Base-by-base conservation (phyloP, 2,329 filamentous ascomycete species). In the Alternaria ventricosa region DNA sequence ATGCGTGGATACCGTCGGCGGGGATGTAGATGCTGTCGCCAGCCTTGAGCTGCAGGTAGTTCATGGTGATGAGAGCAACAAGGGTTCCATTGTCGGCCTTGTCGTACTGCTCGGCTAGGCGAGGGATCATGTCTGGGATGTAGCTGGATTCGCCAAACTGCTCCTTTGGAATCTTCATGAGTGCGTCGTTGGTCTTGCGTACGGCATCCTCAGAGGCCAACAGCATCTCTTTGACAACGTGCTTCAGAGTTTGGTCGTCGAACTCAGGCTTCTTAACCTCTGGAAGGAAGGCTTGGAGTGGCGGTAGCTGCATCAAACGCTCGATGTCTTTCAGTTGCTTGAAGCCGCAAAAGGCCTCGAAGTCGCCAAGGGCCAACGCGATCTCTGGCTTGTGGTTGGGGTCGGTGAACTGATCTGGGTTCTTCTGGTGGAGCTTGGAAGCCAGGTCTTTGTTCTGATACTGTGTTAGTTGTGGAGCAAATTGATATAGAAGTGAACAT, bases 361-460 rank as follows among this genome's bases (percentile, higher is more conserved):
- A 94, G 22, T 88, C 86, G 12, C 86, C 84, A 1, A 94, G 80
- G 0, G 91, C 91, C 1, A 94, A 82, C 1, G 91, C 91, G 57
- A 94, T 94, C 75, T 94, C 91, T 1, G 92, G 91, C 79, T 94
- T 94, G 82, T 94, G 91, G 76, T 94, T 94, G 3, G 86, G 81
- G 68, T 94, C 91, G 1, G 87, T 87, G 76, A 91, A 94, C 61
- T 88, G 86, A 3, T 87, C 79, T 0, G 91, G 90, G 57, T 92
- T 84, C 67, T 87, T 77, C 57, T 85, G 75, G 79, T 93, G 90
- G 3, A 93, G 84, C 70, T 88, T 84, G 9, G 84, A 80, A 0
- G 91, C 87, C 1, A 93, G 84, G 0, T 86, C 82, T 72, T 90
- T 92, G 80, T 93, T 87, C 30, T 80, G 20, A 1, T 22, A 2